Conservation (phyloP, 768 basidiomycete species). For the Suillus occidentalis region DNA sequence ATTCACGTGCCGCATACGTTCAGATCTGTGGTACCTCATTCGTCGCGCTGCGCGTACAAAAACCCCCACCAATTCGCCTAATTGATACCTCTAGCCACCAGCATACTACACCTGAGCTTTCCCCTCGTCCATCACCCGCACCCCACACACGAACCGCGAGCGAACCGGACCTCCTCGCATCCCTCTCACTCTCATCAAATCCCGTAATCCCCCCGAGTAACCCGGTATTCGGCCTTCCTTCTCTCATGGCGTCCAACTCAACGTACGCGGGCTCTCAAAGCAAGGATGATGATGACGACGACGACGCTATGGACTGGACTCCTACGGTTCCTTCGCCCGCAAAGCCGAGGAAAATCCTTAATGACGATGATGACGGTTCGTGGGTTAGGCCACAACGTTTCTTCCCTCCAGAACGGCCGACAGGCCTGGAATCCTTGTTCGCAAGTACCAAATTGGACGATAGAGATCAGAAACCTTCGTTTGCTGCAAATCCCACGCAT, state of each 20-base stretch:
- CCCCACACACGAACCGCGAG: slow-evolving; percentile 19
- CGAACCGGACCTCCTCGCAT: slow-evolving; percentile 61
- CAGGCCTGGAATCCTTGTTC: slow-evolving; percentile 72
- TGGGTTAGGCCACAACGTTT: slow-evolving; percentile 74
- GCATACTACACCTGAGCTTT: slow-evolving; percentile 40
- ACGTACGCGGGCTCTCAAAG: slow-evolving; percentile 26
- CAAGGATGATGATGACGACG: slow-evolving; percentile 29
- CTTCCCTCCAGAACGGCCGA: slow-evolving; percentile 76
- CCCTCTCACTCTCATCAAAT: slow-evolving; percentile 64
- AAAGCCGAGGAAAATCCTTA: slow-evolving; percentile 22
- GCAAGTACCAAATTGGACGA: slow-evolving; percentile 62
- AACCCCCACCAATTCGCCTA: slow-evolving; percentile 70
- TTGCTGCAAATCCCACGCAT: background rate
- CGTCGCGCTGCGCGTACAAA: slow-evolving; percentile 59
- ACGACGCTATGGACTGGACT: slow-evolving; percentile 68
- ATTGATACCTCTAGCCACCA: slow-evolving; percentile 54
- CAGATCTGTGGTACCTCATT: slow-evolving; percentile 56
- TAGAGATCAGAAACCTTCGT: slow-evolving; percentile 4
- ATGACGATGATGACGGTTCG: slow-evolving; percentile 37
- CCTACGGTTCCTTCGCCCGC: slow-evolving; percentile 45
- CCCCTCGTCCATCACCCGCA: slow-evolving; percentile 29
- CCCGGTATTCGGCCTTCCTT: slow-evolving; percentile 73
- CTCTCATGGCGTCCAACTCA: slow-evolving; percentile 39
- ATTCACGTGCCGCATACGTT: background rate
- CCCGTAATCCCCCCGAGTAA: slow-evolving; percentile 48